Percentiles rank a stretch among this genome's conserved stretches.
Conservation (phyloP, 1,284 basidiomycete species). For the Ustilago xerochloae region DNA sequence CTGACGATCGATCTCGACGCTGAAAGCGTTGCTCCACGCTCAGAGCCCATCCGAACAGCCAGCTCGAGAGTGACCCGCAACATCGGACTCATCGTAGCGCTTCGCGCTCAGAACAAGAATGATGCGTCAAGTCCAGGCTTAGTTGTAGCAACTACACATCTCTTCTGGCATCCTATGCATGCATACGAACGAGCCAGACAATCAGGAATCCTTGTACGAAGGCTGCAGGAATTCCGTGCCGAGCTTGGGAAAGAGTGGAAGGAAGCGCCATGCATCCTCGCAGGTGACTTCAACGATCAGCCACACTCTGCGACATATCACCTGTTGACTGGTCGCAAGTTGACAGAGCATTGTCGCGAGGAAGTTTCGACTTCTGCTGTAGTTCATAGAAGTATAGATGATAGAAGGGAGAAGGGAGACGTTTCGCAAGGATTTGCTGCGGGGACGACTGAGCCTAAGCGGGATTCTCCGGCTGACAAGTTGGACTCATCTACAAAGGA, state of each 20-base stretch:
- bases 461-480: slow-evolving; percentile 44
- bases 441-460: slow-evolving; percentile 57
- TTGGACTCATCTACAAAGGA: slow-evolving; percentile 63
- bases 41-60: slow-evolving; percentile 23
- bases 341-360: slow-evolving; percentile 69
- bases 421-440: slow-evolving; percentile 40
- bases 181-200: slow-evolving; percentile 84
- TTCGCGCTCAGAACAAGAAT: slow-evolving; percentile 18
- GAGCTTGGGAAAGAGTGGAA: slow-evolving; percentile 70
- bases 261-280: slow-evolving; percentile 81
- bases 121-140: slow-evolving; percentile 68
- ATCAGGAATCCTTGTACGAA: slow-evolving; percentile 74
- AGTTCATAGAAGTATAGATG: slow-evolving; percentile 82
- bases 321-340: slow-evolving; percentile 75
- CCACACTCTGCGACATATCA: slow-evolving; percentile 87
- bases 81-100: slow-evolving; percentile 57
- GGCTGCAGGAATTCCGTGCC: slow-evolving; percentile 73
- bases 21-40: slow-evolving; percentile 26
- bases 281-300: slow-evolving; percentile 92
- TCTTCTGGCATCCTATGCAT: slow-evolving; percentile 88
- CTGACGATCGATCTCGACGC: slow-evolving; percentile 54
- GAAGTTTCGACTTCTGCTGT: slow-evolving; percentile 78
- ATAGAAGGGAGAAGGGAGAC: slow-evolving; percentile 53
- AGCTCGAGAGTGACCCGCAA: slow-evolving; percentile 55
- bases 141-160: slow-evolving; percentile 83